Evolutionary conservation across 805 yeast genomes (phyloP), one percentile per base, ranked within the genome.

Genomic region (Nakazawaea anatomiae): DNA sequence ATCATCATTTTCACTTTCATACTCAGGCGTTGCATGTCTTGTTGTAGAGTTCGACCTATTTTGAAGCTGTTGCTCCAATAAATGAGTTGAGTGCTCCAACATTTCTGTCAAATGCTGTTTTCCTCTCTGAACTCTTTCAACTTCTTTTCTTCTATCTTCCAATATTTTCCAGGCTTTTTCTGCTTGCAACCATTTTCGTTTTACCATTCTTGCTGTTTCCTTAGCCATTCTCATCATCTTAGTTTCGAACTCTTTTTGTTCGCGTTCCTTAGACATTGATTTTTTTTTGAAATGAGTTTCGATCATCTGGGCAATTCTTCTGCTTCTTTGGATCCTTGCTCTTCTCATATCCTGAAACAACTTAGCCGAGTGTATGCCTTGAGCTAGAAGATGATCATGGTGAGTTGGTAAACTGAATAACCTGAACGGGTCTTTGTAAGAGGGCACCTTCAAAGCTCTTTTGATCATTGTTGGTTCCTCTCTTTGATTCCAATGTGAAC

Each of bases 171-270:
- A 85, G 1, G 89, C 95, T 63, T 87, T 89, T 55, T 85, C 88
- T 2, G 97, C 99, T 46, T 90, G 75, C 27, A 76, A 71, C 99
- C 99, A 94, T 60, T 94, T 83, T 64, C 84, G 89, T 66, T 85
- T 85, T 9, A 94, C 97, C 42, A 90, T 89, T 58, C 80, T 84
- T 1, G 87, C 86, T 0, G 95, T 87, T 46, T 83, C 76, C 58
- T 89, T 80, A n/a, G 97, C 96, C 35, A 92, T 65, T 53, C 77
- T 79, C 52, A 76, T 72, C 52, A 86, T 73, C 48, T 82, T 80
- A 58, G 80, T 85, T 58, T 90, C 96, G 58, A 83, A 80, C 52
- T 87, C 95, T 56, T 83, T 83, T 27, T 77, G 76, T 52, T 82
- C 79, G 52, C 96, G 79, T 57, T 92, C 98, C 56, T 87, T 89